Evolutionary conservation across 805 yeast species (phyloP).

Genomic region (Wickerhamiella nectarea): DNA sequence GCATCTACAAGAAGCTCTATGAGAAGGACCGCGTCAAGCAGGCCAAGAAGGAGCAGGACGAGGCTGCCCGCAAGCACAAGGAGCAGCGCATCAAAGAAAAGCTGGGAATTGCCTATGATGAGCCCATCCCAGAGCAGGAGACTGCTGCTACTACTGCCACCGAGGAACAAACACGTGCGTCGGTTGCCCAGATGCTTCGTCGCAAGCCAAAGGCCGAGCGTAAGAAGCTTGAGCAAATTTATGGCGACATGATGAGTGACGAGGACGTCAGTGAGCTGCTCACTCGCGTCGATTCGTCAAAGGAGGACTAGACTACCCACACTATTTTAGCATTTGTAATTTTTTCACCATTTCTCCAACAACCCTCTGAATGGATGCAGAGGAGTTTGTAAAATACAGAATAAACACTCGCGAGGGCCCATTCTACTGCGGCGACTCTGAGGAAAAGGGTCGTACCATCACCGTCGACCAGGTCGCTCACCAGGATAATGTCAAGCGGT

Average conservation of each 20-base stretch:
- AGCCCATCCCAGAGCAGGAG: conserved; percentile 9
- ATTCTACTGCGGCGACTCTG: conserved; percentile 17
- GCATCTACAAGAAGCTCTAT: conserved; percentile 20
- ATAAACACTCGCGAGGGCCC: conserved; percentile 14
- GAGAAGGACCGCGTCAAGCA: conserved; percentile 18
- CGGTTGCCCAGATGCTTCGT: conserved; percentile 11
- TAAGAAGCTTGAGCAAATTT: conserved; percentile 12
- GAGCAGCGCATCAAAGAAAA: conserved; percentile 20
- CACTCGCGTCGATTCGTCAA: conserved; percentile 7
- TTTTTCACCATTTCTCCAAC: background rate
- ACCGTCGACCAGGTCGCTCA: conserved; percentile 12
- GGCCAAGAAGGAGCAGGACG: conserved; percentile 19
- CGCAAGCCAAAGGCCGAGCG: conserved; percentile 12
- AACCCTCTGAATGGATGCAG: conserved; percentile 7
- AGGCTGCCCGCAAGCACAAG: conserved; percentile 17
- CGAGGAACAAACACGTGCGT: conserved; percentile 9
- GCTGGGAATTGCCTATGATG: conserved; percentile 14
- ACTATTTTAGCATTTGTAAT: background rate
- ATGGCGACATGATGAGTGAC: conserved; percentile 23
- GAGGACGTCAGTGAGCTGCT: conserved; percentile 26
- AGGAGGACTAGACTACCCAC: background rate
- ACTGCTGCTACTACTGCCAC: conserved; percentile 3
- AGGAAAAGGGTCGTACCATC: conserved; percentile 14
- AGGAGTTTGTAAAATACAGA: conserved; percentile 6
- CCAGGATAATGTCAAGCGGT: conserved; percentile 63